Conservation (phyloP, 2,329 filamentous ascomycete species). For the Juglanconis sp. region DNA sequence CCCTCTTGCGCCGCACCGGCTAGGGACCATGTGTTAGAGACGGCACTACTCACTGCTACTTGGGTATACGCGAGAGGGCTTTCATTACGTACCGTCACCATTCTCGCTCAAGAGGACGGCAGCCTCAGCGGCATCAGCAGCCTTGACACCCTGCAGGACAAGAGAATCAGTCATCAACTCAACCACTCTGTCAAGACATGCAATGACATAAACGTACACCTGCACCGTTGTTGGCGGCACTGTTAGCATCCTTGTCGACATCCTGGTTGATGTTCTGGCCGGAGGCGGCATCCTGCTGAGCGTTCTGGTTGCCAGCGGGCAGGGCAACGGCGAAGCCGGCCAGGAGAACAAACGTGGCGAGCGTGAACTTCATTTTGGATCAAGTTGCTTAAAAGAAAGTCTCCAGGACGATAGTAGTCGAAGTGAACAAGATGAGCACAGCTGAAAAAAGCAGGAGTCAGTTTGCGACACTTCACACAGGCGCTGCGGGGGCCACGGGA, state of each 20-base stretch:
- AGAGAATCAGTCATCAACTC: not conserved
- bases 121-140: constrained; percentile 11
- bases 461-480: not conserved
- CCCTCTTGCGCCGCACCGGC: constrained; percentile 8
- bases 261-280: not conserved
- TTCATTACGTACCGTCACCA: constrained; percentile 8
- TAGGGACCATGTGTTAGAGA: not conserved
- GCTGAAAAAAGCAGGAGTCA: not conserved
- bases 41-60: not conserved
- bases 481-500: no score
- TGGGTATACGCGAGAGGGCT: not conserved
- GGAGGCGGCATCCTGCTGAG: not conserved
- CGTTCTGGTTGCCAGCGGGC: constrained; percentile 6
- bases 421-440: constrained; percentile 12
- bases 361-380: constrained; percentile 14
- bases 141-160: not conserved
- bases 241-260: not conserved
- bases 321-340: constrained; percentile 11
- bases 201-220: not conserved
- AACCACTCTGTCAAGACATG: not conserved
- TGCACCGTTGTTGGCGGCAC: constrained; percentile 6
- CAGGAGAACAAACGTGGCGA: constrained; percentile 8
- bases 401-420: constrained; percentile 2
- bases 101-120: constrained; percentile 11
- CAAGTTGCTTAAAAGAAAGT: not conserved